These are phyloP conservation scores for Neonothopanus nambi DNA, from an alignment of 1,284 basidiomycete species.

Conservation along the genomic window DNA sequence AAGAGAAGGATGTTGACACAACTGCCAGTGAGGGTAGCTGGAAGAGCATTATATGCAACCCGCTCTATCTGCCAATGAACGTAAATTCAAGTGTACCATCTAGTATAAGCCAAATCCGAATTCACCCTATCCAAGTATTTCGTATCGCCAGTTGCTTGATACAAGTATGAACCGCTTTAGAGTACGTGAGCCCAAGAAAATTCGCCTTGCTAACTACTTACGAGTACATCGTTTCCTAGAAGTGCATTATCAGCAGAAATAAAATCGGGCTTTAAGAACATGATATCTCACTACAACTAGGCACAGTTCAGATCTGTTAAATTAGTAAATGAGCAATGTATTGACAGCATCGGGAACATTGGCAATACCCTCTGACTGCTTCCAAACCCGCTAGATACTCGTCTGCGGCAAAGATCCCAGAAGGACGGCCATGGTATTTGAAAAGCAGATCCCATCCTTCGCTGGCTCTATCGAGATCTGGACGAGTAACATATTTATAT, in stretches of 20 bases:
- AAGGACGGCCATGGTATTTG: constrained; percentile 60
- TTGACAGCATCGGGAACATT: constrained; percentile 23
- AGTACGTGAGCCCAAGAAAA: constrained; percentile 1
- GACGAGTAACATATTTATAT: neutral
- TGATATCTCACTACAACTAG: constrained; percentile 49
- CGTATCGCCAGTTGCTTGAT: constrained; percentile 56
- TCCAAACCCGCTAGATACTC: constrained; percentile 57
- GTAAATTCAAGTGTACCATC: neutral
- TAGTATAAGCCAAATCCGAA: constrained; percentile 1
- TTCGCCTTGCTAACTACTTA: constrained; percentile 26
- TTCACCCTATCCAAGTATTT: constrained; percentile 56
- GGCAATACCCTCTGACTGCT: constrained; percentile 49
- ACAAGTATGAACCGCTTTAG: constrained; percentile 58
- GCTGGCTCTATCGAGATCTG: constrained; percentile 52
- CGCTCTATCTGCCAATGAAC: constrained; percentile 57
- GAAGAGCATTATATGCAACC: constrained; percentile 59
- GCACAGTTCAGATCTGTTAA: constrained; percentile 50
- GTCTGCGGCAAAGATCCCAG: constrained; percentile 58
- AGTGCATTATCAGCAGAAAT: neutral
- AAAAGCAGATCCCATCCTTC: constrained; percentile 59
- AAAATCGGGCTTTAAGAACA: neutral
- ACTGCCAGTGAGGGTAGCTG: constrained; percentile 55
- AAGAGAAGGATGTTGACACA: constrained; percentile 17
- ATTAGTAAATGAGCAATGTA: neutral
- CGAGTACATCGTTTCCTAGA: constrained; percentile 63